Percentiles rank a stretch among this genome's conserved stretches.
Conservation (phyloP, 2,329 filamentous ascomycete genomes). For the Ophiostoma sp. region DNA sequence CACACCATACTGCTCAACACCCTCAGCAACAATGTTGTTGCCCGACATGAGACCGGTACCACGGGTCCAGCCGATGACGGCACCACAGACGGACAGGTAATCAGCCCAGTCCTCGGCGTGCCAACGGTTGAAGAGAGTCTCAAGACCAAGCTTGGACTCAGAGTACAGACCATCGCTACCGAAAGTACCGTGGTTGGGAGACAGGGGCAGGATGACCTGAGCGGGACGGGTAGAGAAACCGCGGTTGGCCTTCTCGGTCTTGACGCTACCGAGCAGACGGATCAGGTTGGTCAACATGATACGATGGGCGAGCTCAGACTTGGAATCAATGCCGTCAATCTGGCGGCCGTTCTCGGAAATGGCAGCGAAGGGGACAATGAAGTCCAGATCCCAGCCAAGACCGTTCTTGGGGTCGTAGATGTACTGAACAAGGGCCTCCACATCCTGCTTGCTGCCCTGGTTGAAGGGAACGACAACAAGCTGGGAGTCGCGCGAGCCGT, state of each 20-base stretch:
- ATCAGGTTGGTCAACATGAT: conserved; percentile 98
- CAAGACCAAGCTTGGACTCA: conserved; percentile 92
- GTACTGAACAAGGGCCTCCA: conserved; percentile 88
- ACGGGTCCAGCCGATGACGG: conserved; percentile 98
- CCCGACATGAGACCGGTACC: conserved; percentile 71
- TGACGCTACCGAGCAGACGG: conserved; percentile 83
- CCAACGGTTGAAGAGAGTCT: conserved; percentile 98
- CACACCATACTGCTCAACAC: conserved; percentile 92
- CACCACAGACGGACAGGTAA: conserved; percentile 96
- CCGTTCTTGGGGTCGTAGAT: conserved; percentile 96
- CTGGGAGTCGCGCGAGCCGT: conserved; percentile 88
- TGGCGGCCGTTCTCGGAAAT: conserved; percentile 97
- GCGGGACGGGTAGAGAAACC: conserved; percentile 93
- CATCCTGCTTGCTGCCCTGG: conserved; percentile 96
- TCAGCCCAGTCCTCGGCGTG: conserved; percentile 95
- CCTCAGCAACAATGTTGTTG: conserved; percentile 81
- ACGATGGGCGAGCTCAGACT: conserved; percentile 93
- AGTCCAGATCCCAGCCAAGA: conserved; percentile 96
- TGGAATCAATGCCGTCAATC: conserved; percentile 93
- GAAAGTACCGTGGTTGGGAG: conserved; percentile 97
- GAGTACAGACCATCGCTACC: conserved; percentile 93
- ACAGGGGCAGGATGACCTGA: conserved; percentile 91
- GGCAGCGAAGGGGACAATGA: conserved; percentile 90
- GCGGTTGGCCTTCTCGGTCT: conserved; percentile 79
- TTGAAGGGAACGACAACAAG: conserved; percentile 98